These are phyloP conservation scores for Citrullus colocynthis DNA, from an alignment of 306 rosid species.

Conservation along the genomic window DNA sequence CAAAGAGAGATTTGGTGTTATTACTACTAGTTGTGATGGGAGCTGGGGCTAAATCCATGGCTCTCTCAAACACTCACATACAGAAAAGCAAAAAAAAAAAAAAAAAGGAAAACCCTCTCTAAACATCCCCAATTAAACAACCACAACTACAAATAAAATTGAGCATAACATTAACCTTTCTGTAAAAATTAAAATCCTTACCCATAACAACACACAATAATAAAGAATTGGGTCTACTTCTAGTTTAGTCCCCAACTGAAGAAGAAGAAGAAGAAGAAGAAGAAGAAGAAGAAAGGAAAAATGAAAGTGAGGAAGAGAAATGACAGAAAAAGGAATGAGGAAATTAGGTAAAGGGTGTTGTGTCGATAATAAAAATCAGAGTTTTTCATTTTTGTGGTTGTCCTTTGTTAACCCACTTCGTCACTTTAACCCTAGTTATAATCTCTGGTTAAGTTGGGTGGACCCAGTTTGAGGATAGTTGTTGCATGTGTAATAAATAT, in stretches of 20 bases:
- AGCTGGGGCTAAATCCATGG: too few species aligned
- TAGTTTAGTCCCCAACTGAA: not conserved
- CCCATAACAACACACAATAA: not conserved
- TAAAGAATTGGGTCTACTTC: not conserved
- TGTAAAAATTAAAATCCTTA: not conserved
- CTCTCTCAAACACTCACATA: not conserved
- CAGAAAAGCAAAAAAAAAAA: too few species aligned
- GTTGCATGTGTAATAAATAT: slow-evolving; percentile 12
- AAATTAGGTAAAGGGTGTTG: not conserved
- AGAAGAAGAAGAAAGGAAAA: not conserved
- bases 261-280: not conserved
- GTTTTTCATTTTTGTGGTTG: not conserved
- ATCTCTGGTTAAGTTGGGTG: slow-evolving; percentile 8
- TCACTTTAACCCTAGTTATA: slow-evolving; percentile 8
- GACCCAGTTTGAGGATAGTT: not conserved
- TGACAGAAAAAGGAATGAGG: not conserved
- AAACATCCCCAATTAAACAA: not conserved
- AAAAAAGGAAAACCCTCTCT: not conserved
- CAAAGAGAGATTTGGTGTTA: too few species aligned
- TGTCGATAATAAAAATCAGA: not conserved
- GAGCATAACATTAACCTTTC: not conserved
- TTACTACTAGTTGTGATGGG: too few species aligned
- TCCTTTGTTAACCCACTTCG: slow-evolving; percentile 6
- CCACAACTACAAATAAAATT: not conserved
- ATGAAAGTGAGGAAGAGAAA: not conserved